Base-by-base conservation (phyloP, 345 rosid genomes). In the Salix caprea region DNA sequence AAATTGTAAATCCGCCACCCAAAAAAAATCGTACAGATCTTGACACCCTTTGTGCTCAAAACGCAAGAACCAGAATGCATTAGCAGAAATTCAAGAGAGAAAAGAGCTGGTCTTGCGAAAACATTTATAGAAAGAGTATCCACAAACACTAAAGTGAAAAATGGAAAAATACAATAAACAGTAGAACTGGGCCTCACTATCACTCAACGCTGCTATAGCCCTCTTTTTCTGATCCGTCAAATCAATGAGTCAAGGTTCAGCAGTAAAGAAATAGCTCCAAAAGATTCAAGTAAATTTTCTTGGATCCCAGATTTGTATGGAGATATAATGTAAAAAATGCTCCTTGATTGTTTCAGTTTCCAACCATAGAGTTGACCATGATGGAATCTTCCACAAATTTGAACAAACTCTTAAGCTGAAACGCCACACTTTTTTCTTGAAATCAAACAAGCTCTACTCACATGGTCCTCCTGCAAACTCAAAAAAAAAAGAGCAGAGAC, bases 161-260 rank as follows among this genome's bases (percentile, higher is more conserved):
- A 56, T 71, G 78, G 54, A 19, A 69, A 65, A 67, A 34, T 23
- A 67, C 78, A 50, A 52, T 32, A 76, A 76, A 23, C 23, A 73
- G 54, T 70, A 46, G 73, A 65, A 77, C 61, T 16, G 68, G 72
- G 50, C 44, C 77, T 61, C 36, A 60, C 44, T 74, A 54, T 54
- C 39, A 71, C 21, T 56, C 32, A 42, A 70, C 81, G 66, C 42
- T 24, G 71, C 82, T 67, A 58, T n/a, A 77, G 78, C 78, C 67
- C 75, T 67, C 56, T 64, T 69, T 77, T 64, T 65, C 50, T 37
- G 78, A 80, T 80, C 70, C 70, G 84, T 79, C 85, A 84, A 86
- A 84, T 81, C 79, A 79, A 12, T 1, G 36, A 77, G 84, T 81
- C 85, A 88, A 84, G 36, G 56, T 42, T 11, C 46, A 11, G 46